Base-by-base conservation (phyloP, 148 eudicot genomes). In the Rhododendron simsii region DNA sequence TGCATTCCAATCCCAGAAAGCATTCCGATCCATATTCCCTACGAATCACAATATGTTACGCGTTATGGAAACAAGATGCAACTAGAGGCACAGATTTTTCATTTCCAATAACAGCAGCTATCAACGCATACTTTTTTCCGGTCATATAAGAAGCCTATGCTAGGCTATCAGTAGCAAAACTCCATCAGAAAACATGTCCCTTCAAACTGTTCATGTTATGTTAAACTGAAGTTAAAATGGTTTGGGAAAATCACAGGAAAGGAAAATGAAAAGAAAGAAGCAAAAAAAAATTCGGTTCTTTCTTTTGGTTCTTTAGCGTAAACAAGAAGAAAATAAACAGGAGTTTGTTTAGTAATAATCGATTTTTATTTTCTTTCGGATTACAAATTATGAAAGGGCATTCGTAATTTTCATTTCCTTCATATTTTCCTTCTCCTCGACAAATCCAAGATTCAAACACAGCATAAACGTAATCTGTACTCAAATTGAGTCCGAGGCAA, bases 1-100 rank as follows among this genome's bases (percentile, higher is more conserved):
- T 95, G 95, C 13, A 89, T 78, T 7, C 79, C 87, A 85, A 91
- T 86, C 69, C 98, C 98, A 83, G 87, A 88, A 81, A 91, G 83
- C 93, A 95, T 89, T 88, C 98, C 98, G 0, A 92, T 91, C 96
- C 97, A 93, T 79, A 93, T 85, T 45, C 95, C 93, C 93, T 92
- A 41, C 20, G 15, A 33, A 61, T 61, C 67, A 61, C 57, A 53
- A 16, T 16, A 57, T 18, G 51, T 63, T 3, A 13, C 1, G 47
- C 1, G 21, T 73, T 73, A 73, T 10, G 9, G 50, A 48, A 3
- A 33, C 75, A 74, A 8, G 30, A 85, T 12, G 21, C n/a, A 63
- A 59, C 41, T 26, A 30, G 48, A 69, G 28, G 39, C 23, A 30
- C 20, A 35, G 8, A 85, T 0, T 61, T n/a, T 10, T 41, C 81